phyloP scores from a whole-genome alignment of 164 flowering plant genomes.

The Chimonanthus salicifolius region DNA sequence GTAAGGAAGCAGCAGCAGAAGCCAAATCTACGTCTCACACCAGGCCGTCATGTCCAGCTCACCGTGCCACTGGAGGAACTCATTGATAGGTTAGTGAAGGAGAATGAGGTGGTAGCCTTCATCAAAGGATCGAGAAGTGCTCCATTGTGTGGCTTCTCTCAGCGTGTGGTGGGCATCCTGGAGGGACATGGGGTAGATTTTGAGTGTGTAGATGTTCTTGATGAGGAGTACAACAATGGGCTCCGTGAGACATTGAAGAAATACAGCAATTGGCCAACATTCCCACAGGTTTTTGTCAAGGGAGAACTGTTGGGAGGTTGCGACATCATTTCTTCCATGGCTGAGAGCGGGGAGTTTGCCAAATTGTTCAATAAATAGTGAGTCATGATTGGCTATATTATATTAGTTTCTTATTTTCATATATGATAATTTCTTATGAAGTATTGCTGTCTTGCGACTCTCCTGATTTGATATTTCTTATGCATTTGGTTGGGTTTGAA shows the following conservation, averaged over 20 bases:
- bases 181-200: slow-evolving; percentile 66
- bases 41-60: slow-evolving; percentile 78
- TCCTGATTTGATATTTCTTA: no score
- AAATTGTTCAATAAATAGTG: slow-evolving; percentile 39
- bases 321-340: slow-evolving; percentile 83
- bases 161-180: slow-evolving; percentile 74
- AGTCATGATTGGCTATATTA: not conserved
- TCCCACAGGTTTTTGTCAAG: slow-evolving; percentile 81
- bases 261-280: slow-evolving; percentile 97
- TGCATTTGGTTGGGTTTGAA: no score
- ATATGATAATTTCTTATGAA: no score
- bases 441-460: no score
- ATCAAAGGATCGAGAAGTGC: slow-evolving; percentile 94
- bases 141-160: slow-evolving; percentile 93
- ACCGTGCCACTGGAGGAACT: slow-evolving; percentile 81
- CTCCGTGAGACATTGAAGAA: slow-evolving; percentile 77
- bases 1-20: slow-evolving; percentile 57
- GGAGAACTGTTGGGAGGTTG: slow-evolving; percentile 87
- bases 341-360: slow-evolving; percentile 80
- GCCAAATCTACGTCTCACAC: slow-evolving; percentile 82
- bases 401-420: not conserved
- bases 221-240: slow-evolving; percentile 78
- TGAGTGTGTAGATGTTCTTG: slow-evolving; percentile 87
- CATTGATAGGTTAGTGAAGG: slow-evolving; percentile 77
- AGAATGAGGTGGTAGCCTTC: slow-evolving; percentile 89